Percentiles rank a stretch among this genome's conserved stretches.
phyloP scores from a whole-genome alignment of 306 rosid genomes.

The Clitoria ternatea region DNA sequence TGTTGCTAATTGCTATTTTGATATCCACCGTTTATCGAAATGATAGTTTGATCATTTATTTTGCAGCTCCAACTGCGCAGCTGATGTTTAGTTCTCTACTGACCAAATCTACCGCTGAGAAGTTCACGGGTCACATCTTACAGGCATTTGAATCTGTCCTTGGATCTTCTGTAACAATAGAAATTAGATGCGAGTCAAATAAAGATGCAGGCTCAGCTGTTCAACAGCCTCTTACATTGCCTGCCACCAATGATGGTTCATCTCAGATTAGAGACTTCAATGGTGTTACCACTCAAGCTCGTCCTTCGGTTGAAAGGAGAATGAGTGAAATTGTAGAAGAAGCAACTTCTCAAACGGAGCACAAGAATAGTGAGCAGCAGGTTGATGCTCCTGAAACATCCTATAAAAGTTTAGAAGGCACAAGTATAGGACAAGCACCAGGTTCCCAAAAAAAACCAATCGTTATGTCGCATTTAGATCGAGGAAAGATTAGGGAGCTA shows the following conservation, averaged over 20 bases:
- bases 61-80: conserved; percentile 92
- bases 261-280: conserved; percentile 51
- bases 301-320: conserved; percentile 40
- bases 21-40: conserved; percentile 23
- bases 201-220: conserved; percentile 43
- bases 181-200: conserved; percentile 69
- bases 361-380: conserved; percentile 36
- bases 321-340: conserved; percentile 81
- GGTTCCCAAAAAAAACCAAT: conserved; percentile 43
- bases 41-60: conserved; percentile 15
- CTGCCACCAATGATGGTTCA: conserved; percentile 39
- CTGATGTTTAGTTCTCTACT: conserved; percentile 67
- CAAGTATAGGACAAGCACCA: conserved; percentile 35
- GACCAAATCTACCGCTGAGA: conserved; percentile 83
- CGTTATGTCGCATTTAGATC: conserved; percentile 38
- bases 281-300: conserved; percentile 38
- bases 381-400: conserved; percentile 38
- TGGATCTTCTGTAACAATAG: conserved; percentile 72
- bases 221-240: conserved; percentile 48
- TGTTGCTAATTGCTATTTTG: neutral
- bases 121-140: conserved; percentile 63
- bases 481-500: conserved; percentile 52
- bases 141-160: conserved; percentile 81
- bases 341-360: conserved; percentile 55
- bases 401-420: conserved; percentile 39